phyloP scores from a whole-genome alignment of 306 rosid species.

The Ormosia semicastrata region DNA sequence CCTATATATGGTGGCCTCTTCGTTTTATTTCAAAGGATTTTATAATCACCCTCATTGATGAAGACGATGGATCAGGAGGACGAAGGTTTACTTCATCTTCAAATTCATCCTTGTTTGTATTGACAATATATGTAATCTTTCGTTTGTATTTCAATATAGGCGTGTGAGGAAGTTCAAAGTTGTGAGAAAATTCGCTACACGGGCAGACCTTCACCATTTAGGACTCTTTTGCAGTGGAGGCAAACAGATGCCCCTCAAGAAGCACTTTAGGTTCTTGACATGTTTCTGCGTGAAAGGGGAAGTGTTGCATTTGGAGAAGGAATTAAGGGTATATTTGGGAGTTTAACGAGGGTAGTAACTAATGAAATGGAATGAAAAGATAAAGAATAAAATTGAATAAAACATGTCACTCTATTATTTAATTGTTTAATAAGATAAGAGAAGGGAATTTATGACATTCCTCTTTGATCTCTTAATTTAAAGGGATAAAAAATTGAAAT shows the following conservation, averaged over 20 bases:
- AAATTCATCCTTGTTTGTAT: too few relatives aligned
- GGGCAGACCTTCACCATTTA: slow-evolving; percentile 70
- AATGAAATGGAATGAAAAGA: too few relatives aligned
- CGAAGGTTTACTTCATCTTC: slow-evolving; percentile 34
- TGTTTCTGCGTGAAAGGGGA: too few relatives aligned
- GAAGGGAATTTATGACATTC: too few relatives aligned
- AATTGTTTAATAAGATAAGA: too few relatives aligned
- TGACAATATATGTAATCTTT: not conserved
- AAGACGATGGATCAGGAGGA: slow-evolving; percentile 65
- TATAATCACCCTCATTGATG: slow-evolving; percentile 57
- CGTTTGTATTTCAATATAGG: slow-evolving; percentile 30
- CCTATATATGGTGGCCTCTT: slow-evolving; percentile 72
- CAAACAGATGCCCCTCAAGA: slow-evolving; percentile 82
- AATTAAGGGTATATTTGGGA: too few relatives aligned
- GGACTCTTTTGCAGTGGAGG: slow-evolving; percentile 67
- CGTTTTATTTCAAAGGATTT: slow-evolving; percentile 61
- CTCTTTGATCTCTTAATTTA: too few relatives aligned
- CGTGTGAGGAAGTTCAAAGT: slow-evolving; percentile 60
- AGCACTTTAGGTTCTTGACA: slow-evolving; percentile 79
- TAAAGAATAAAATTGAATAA: too few relatives aligned
- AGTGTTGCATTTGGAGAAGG: too few relatives aligned
- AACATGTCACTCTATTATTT: too few relatives aligned
- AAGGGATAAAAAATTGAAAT: too few relatives aligned
- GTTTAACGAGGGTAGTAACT: too few relatives aligned
- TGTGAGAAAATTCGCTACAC: slow-evolving; percentile 64